These are phyloP conservation scores for Ceratonia siliqua DNA, from an alignment of 306 rosid genomes.

Conservation along the genomic window DNA sequence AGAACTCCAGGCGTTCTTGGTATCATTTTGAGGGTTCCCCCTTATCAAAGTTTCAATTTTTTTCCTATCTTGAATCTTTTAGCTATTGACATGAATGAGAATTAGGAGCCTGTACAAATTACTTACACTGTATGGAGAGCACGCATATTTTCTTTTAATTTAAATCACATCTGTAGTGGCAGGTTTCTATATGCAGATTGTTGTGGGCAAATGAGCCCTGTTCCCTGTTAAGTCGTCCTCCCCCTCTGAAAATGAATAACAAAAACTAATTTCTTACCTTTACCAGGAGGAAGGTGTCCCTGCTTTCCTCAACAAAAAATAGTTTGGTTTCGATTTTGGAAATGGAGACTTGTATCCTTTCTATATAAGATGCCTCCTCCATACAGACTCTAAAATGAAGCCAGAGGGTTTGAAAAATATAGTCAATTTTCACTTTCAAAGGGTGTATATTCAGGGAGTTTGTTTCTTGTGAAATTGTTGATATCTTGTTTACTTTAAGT, in stretches of 20 bases:
- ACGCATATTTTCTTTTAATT: constrained; percentile 17
- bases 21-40: constrained; percentile 32
- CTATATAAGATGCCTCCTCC: too few relatives aligned
- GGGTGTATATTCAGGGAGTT: too few relatives aligned
- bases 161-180: constrained; percentile 29
- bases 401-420: too few relatives aligned
- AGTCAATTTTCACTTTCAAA: too few relatives aligned
- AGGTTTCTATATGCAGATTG: constrained; percentile 5
- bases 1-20: constrained; percentile 39
- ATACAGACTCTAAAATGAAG: too few relatives aligned
- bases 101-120: constrained; percentile 59
- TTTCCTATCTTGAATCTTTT: constrained; percentile 37
- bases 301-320: too few relatives aligned
- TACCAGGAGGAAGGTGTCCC: too few relatives aligned
- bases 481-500: too few relatives aligned
- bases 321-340: neutral
- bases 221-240: too few relatives aligned
- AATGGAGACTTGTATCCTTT: neutral
- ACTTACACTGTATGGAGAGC: constrained; percentile 38
- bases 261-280: too few relatives aligned
- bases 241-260: too few relatives aligned
- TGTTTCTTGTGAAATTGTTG: too few relatives aligned
- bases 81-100: constrained; percentile 33
- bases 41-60: constrained; percentile 30
- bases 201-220: neutral